These are phyloP conservation scores for Apiotrichum gracile DNA, from an alignment of 1,284 basidiomycete genomes.

Conservation along the genomic window DNA sequence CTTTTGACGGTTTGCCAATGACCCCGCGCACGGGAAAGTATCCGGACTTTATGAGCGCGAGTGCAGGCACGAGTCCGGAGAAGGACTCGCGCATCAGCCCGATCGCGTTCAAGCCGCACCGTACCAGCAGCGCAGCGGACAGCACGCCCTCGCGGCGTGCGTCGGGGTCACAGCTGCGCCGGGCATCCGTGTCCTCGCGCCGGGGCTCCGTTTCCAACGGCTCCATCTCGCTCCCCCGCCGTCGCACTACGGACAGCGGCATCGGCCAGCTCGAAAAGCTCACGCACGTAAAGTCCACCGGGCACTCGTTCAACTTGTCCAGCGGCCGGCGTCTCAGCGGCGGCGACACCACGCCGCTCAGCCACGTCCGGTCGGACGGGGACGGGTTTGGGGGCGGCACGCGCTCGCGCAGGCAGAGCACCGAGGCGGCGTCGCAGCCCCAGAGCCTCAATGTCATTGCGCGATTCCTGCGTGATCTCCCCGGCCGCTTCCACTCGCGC, in stretches of 20 bases:
- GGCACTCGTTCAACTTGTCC: neutral
- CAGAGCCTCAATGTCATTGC: conserved; percentile 14
- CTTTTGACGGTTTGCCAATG: neutral
- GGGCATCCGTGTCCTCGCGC: neutral
- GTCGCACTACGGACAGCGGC: neutral
- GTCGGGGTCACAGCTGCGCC: neutral
- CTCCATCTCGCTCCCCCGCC: neutral
- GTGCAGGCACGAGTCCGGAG: neutral
- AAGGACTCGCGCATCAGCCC: neutral
- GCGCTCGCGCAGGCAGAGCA: neutral
- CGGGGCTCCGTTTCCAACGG: neutral
- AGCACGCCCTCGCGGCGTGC: neutral
- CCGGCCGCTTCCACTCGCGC: conserved; percentile 27
- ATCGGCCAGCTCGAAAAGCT: neutral
- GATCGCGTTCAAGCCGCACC: neutral
- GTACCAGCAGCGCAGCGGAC: neutral
- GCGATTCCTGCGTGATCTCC: conserved; percentile 33
- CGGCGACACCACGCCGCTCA: too few relatives aligned
- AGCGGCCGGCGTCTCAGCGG: neutral
- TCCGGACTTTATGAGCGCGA: neutral
- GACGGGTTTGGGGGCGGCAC: too few relatives aligned
- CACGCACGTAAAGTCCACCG: neutral
- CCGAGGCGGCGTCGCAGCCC: neutral
- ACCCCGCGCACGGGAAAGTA: neutral
- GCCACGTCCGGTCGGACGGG: too few relatives aligned